Conservation (phyloP, 768 basidiomycete species). For the Cystobasidium onofrii region DNA sequence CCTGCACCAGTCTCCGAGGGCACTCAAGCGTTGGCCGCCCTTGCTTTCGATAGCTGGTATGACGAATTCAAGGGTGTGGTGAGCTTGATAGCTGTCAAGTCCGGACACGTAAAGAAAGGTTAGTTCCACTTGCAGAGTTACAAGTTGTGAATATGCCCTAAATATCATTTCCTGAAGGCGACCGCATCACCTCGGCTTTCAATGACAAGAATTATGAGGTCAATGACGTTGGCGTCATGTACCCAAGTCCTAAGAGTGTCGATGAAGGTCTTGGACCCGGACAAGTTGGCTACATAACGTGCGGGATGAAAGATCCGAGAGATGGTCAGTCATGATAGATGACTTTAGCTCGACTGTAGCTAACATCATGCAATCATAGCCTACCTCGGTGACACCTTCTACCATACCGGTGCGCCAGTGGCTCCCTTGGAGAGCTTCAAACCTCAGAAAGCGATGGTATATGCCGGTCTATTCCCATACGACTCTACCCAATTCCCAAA, state of each 20-base stretch:
- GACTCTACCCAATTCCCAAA: conserved; percentile 84
- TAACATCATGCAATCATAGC: conserved; percentile 50
- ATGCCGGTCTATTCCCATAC: conserved; percentile 73
- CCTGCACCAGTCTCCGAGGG: conserved; percentile 57
- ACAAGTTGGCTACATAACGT: conserved; percentile 46
- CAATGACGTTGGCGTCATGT: conserved; percentile 75
- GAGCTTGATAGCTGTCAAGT: conserved; percentile 71
- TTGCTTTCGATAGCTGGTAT: conserved; percentile 78
- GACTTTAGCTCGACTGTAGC: neutral
- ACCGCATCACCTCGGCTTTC: conserved; percentile 76
- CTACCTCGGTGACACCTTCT: conserved; percentile 86
- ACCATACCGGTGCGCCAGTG: conserved; percentile 63
- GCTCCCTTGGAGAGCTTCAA: conserved; percentile 84
- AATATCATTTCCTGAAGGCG: no score
- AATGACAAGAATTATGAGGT: conserved; percentile 84
- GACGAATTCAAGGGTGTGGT: conserved; percentile 95
- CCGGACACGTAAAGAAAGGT: conserved; percentile 77
- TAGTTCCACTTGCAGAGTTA: conserved; percentile 16
- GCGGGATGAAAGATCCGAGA: conserved; percentile 94
- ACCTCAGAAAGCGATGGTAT: conserved; percentile 86
- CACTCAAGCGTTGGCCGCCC: conserved; percentile 56
- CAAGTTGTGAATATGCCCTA: no score
- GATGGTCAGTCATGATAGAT: conserved; percentile 48
- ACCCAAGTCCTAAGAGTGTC: conserved; percentile 78
- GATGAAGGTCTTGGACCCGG: conserved; percentile 38